A percentile compares a stretch with the other conserved stretches of the same genome.
phyloP scores from a whole-genome alignment of 352 stramenopile genomes.

The Pythium phragmiticola region DNA sequence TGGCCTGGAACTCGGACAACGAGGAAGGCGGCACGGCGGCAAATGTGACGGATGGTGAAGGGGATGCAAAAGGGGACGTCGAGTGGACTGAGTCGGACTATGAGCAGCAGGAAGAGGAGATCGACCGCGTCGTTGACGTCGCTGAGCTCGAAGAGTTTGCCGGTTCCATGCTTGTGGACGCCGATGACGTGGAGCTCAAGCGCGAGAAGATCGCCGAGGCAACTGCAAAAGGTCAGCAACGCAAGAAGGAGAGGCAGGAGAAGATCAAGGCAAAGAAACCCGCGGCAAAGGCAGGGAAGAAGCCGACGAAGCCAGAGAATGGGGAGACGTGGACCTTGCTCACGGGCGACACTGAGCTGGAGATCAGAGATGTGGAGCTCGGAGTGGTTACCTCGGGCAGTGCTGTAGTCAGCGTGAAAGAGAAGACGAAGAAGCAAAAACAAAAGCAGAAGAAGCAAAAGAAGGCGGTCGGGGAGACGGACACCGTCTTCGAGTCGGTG shows the following conservation, averaged over 20 bases:
- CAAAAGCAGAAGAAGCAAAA: conserved; percentile 16
- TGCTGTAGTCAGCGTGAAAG: conserved; percentile 16
- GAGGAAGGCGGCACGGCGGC: conserved; percentile 1
- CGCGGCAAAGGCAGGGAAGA: conserved; percentile 13
- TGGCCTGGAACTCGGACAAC: conserved; percentile 11
- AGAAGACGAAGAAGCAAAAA: conserved; percentile 11
- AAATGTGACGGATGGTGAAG: background rate
- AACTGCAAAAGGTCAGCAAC: background rate
- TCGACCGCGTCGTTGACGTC: conserved; percentile 23
- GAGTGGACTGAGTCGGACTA: conserved; percentile 21
- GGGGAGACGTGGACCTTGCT: conserved; percentile 7
- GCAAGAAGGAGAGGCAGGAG: conserved; percentile 17
- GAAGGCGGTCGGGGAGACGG: conserved; percentile 8
- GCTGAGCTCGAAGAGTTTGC: conserved; percentile 22
- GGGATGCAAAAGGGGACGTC: background rate
- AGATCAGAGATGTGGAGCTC: conserved; percentile 16
- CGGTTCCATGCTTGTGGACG: conserved; percentile 28
- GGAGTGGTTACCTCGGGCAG: conserved; percentile 6
- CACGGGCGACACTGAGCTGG: conserved; percentile 13
- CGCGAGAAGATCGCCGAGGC: conserved; percentile 7
- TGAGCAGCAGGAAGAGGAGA: conserved; percentile 22
- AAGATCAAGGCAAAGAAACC: conserved; percentile 19
- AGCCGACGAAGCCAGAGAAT: conserved; percentile 18
- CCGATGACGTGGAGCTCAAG: conserved; percentile 21
- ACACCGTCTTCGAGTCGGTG: background rate